Conservation (phyloP, 75 land plant species). For the Pinus taeda region DNA sequence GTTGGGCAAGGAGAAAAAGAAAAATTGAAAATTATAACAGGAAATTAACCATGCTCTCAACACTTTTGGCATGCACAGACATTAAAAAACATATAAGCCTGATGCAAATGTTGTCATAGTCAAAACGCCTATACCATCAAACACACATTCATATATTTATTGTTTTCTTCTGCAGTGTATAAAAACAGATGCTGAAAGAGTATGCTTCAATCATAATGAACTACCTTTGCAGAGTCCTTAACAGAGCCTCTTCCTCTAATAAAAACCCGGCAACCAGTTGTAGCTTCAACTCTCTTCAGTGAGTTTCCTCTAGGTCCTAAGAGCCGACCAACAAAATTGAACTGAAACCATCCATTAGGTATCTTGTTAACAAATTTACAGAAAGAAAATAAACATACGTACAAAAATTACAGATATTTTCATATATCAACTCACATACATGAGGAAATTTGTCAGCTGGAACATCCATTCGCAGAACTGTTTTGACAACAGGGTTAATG, state of each 20-base stretch:
- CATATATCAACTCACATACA: constrained; percentile 35
- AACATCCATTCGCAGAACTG: constrained; percentile 77
- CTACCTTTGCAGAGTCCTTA: constrained; percentile 86
- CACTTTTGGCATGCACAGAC: neutral
- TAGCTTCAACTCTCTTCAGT: constrained; percentile 80
- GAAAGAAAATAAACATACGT: neutral
- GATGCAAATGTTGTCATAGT: neutral
- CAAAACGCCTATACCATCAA: neutral
- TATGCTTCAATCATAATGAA: neutral
- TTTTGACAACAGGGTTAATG: constrained; percentile 66
- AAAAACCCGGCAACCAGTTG: constrained; percentile 81
- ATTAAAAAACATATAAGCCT: neutral
- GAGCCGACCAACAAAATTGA: constrained; percentile 91
- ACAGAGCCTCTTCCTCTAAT: constrained; percentile 89
- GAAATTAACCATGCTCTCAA: neutral
- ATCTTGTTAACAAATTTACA: neutral
- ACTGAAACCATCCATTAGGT: constrained; percentile 39
- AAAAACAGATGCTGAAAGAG: neutral
- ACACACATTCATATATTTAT: neutral
- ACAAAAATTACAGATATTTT: neutral
- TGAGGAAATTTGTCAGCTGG: constrained; percentile 84
- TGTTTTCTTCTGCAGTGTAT: neutral
- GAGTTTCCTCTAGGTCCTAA: constrained; percentile 94
- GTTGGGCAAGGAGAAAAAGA: neutral
- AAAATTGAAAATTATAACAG: neutral